These are phyloP conservation scores for Diaporthe nobilis DNA, from an alignment of 2,329 filamentous ascomycete species.

Conservation along the genomic window DNA sequence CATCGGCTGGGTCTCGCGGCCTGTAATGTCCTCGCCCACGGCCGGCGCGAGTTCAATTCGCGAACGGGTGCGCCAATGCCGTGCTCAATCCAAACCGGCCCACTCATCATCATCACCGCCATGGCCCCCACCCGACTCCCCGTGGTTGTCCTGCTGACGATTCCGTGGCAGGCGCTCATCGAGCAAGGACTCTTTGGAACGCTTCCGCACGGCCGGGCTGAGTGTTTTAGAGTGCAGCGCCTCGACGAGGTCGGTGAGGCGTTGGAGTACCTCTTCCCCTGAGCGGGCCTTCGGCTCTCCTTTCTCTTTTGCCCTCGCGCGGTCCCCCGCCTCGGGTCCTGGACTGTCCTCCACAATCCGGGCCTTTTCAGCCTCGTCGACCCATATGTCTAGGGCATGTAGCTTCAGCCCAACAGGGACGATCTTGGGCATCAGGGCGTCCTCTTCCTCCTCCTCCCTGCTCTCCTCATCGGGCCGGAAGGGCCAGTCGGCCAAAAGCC, in stretches of 20 bases:
- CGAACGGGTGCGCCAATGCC: background rate
- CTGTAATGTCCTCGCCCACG: background rate
- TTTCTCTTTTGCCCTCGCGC: conserved; percentile 53
- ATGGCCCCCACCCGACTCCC: conserved; percentile 51
- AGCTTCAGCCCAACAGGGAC: conserved; percentile 88
- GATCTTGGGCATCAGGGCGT: conserved; percentile 48
- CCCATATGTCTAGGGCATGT: conserved; percentile 91
- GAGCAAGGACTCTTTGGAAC: conserved; percentile 77
- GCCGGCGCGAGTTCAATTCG: conserved; percentile 2
- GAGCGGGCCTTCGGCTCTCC: conserved; percentile 50
- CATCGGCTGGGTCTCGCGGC: background rate
- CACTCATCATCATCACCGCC: conserved; percentile 69
- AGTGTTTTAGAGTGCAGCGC: conserved; percentile 69
- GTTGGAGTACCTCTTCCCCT: conserved; percentile 64
- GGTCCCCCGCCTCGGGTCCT: conserved; percentile 50
- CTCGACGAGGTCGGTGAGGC: conserved; percentile 69
- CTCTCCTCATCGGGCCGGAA: conserved; percentile 49
- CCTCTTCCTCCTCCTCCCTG: conserved; percentile 49
- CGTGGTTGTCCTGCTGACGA: conserved; percentile 56
- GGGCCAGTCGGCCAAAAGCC: conserved; percentile 58
- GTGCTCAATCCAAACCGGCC: conserved; percentile 76
- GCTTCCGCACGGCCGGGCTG: conserved; percentile 79
- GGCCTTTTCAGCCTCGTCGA: conserved; percentile 87
- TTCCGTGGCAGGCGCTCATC: conserved; percentile 83
- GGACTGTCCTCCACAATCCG: conserved; percentile 64